Base-by-base conservation (phyloP, 1,139 yeast genomes). In the Groenewaldozyma sp. region DNA sequence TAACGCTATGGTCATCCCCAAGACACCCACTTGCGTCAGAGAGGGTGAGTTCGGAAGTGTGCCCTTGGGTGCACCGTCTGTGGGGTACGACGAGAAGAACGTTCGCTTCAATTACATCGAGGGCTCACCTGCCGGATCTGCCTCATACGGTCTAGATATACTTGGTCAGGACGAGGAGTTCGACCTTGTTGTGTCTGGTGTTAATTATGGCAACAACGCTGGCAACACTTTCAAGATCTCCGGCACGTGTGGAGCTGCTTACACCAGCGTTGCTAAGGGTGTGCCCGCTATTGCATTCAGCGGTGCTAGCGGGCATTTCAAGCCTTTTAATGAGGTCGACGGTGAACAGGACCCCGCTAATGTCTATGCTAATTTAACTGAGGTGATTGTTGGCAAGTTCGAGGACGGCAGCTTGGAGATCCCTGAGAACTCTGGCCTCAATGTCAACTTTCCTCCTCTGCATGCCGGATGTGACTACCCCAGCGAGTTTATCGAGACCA, bases 1-100 rank as follows among this genome's bases (percentile, higher is more conserved):
- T 48, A 80, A 80, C 42, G 68, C 67, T 46, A 74, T 74, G 50
- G 64, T 60, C 40, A 54, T 71, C 43, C 74, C 80, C 28, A 48
- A 60, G 40, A 55, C 68, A 38, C 56, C 62, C 42, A 65, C 62
- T 18, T 66, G 73, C 11, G 46, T 26, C 16, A 22, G 45, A 10
- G 65, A 65, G 44, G 71, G 65, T 20, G 66, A 64, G 44, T 70
- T 68, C 45, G 57, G 57, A 13, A 67, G 64, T 47, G 61, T 60
- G 37, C 59, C 60, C 44, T 53, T 50, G 0, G 74, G 73, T 14
- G 60, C 60, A 28, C 69, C 70, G 35, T 60, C 70, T 21, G 69
- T 71, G 71, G 73, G 70, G 28, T 63, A 60, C 40, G 69, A 65
- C 36, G 57, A 43, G 4, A 44, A 52, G 31, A 72, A 70, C 49